Base-by-base conservation (phyloP, 1,284 basidiomycete genomes). In the Ceratobasidium sp. region DNA sequence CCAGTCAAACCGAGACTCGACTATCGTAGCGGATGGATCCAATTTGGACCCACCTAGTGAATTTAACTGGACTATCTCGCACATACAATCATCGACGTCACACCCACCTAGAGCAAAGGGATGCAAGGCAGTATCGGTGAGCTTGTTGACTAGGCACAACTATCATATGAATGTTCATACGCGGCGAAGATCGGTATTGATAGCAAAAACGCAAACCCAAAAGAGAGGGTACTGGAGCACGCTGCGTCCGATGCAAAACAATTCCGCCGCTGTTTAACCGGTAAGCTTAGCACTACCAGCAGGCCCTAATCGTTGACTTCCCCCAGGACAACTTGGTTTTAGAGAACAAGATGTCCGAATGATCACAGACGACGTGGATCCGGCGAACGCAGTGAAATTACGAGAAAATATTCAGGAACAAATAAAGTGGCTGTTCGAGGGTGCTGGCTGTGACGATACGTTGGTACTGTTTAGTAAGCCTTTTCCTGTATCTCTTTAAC, bases 381-480 rank as follows among this genome's bases (percentile, higher is more conserved):
- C 33, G 33, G 33, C 33, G 33, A 4, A 33, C 44, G 33, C 18
- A 26, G 4, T 26, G 28, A 15, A 39, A 28, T 18, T 26, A 28
- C 10, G 13, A 10, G 51, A 20, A 55, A 9, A 55, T 39, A 53
- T 53, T 55, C 10, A 18, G 3, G n/a, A 13, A 42, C 49, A 18
- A 15, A 18, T 69, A 15, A 20, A 39, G 5, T 53, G 67, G 51
- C n/a, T 69, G 23, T 69, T 69, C 53, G 46, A 55, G 13, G 67
- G 49, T 18, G 67, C 67, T 15, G 20, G 67, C 12, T 55, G 49
- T 1, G n/a, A 53, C n/a, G 67, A 69, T 55, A 15, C 55, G 28
- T 26, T 69, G 15, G 51, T 69, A 4, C 28, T 69, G 20, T 69
- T 69, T 23, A 53, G 67, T 69, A 42, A 69, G 67, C 39, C 23